phyloP scores from a whole-genome alignment of 1,284 basidiomycete species.

The Psilocybe mexicana region DNA sequence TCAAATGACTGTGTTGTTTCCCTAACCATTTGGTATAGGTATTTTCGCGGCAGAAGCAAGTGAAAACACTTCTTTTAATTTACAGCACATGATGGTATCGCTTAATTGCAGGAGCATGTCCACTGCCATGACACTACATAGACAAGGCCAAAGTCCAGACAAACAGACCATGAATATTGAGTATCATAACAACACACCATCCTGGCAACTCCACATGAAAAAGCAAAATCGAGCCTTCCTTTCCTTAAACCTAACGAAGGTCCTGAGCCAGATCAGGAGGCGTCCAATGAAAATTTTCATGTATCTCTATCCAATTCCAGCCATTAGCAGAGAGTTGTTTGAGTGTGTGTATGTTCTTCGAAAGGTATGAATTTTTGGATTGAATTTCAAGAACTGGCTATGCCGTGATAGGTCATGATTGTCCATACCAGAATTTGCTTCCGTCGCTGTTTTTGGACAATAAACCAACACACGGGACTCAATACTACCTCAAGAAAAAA shows the following conservation, averaged over 20 bases:
- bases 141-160: background rate
- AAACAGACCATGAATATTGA: background rate
- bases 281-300: background rate
- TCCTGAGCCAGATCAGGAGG: background rate
- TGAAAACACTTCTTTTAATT: background rate
- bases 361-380: background rate
- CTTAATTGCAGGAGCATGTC: background rate
- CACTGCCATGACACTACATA: background rate
- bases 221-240: background rate
- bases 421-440: conserved; percentile 28
- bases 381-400: conserved; percentile 8
- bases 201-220: background rate
- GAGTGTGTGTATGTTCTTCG: conserved; percentile 2
- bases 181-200: background rate
- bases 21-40: background rate
- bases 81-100: background rate
- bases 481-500: background rate
- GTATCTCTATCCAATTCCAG: background rate
- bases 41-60: background rate
- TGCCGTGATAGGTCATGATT: conserved; percentile 14
- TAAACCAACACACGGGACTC: conserved; percentile 4
- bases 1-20: background rate
- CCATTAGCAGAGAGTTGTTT: background rate
- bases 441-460: conserved; percentile 24
- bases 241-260: background rate